A percentile compares a stretch with the other conserved stretches of the same genome.
phyloP scores from a whole-genome alignment of 805 yeast genomes.

The Kluyveromyces nonfermentans region DNA sequence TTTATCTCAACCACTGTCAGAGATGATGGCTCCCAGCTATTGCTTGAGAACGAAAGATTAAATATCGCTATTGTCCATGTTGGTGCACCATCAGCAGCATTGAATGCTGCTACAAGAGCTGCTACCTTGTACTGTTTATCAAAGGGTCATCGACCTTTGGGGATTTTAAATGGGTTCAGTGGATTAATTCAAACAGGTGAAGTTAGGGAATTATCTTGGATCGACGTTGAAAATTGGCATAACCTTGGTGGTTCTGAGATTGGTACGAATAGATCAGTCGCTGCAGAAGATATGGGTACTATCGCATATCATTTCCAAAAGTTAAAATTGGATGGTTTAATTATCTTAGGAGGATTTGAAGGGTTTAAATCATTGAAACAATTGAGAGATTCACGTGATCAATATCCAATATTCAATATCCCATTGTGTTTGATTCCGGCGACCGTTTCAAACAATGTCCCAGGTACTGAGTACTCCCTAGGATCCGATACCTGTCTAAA shows the following conservation, averaged over 20 bases:
- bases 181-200: conserved; percentile 89
- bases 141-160: conserved; percentile 82
- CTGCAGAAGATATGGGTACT: conserved; percentile 77
- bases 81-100: conserved; percentile 97
- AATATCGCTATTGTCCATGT: conserved; percentile 81
- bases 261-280: conserved; percentile 89
- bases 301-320: conserved; percentile 91
- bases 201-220: conserved; percentile 66
- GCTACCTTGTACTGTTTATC: conserved; percentile 83
- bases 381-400: conserved; percentile 62
- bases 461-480: conserved; percentile 95
- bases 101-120: conserved; percentile 89
- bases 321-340: conserved; percentile 76
- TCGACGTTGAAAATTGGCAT: conserved; percentile 82
- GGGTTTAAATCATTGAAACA: conserved; percentile 83
- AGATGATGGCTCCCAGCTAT: conserved; percentile 50
- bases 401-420: conserved; percentile 86
- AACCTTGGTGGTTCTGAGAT: conserved; percentile 90
- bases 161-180: conserved; percentile 87
- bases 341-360: conserved; percentile 94
- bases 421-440: conserved; percentile 94
- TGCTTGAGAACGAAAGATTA: conserved; percentile 53
- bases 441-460: conserved; percentile 94
- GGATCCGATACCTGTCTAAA: conserved; percentile 96
- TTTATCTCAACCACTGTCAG: conserved; percentile 61